Conservation (phyloP, 139 green algal species). For the Coccomyxa sp. region DNA sequence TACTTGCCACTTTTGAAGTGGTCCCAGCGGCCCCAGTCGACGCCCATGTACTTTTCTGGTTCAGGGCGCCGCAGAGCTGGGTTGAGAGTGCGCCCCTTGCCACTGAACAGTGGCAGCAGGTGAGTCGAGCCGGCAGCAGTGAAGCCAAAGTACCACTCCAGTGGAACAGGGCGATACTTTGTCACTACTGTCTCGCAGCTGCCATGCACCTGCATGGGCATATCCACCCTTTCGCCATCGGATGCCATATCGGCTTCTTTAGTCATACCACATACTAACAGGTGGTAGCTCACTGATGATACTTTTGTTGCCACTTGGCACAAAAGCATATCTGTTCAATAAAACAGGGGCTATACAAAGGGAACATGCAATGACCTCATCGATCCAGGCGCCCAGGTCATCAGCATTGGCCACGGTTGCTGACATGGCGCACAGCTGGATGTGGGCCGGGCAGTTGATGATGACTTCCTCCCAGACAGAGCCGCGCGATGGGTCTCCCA, state of each 20-base stretch:
- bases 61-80: background rate
- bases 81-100: background rate
- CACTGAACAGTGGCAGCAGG: constrained; percentile 27
- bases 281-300: too few relatives aligned
- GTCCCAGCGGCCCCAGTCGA: constrained; percentile 24
- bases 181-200: constrained; percentile 74
- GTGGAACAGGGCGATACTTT: constrained; percentile 81
- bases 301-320: too few relatives aligned
- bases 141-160: constrained; percentile 86
- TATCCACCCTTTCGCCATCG: background rate
- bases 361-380: constrained; percentile 40
- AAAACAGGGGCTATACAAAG: too few relatives aligned
- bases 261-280: too few relatives aligned
- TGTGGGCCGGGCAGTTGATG: constrained; percentile 88
- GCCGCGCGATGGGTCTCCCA: constrained; percentile 73
- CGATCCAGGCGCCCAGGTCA: constrained; percentile 92
- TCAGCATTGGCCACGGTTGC: constrained; percentile 91
- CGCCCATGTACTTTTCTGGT: background rate
- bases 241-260: background rate
- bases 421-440: constrained; percentile 90
- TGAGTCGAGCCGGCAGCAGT: background rate
- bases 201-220: constrained; percentile 54
- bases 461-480: constrained; percentile 97
- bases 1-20: background rate
- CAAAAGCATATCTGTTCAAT: too few relatives aligned